Evolutionary conservation across 1,284 basidiomycete species (phyloP).

Genomic region (Apiotrichum brassicae): DNA sequence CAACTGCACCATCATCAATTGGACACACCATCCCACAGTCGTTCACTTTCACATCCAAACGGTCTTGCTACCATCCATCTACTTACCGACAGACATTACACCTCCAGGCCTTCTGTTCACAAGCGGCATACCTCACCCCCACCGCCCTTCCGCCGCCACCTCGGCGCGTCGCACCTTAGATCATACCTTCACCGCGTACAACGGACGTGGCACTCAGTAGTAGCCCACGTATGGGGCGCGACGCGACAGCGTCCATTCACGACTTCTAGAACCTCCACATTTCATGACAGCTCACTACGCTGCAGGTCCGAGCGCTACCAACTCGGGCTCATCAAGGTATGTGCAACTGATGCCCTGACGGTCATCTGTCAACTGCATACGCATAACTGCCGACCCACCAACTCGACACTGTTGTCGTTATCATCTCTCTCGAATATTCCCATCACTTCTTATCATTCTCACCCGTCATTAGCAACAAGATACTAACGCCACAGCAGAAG

Average conservation of each 20-base stretch:
- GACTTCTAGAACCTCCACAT: neutral
- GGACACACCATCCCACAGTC: too few relatives aligned
- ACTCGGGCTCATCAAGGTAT: slow-evolving; percentile 11
- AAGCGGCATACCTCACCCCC: too few relatives aligned
- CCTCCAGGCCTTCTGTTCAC: too few relatives aligned
- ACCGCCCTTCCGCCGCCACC: neutral
- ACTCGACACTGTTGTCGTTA: neutral
- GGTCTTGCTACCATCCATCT: too few relatives aligned
- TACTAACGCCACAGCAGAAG: slow-evolving; percentile 1
- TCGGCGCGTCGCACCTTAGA: neutral
- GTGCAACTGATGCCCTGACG: neutral
- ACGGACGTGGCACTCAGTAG: neutral
- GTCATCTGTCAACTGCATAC: too few relatives aligned
- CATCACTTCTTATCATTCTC: neutral
- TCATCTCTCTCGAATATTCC: neutral
- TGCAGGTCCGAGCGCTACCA: slow-evolving; percentile 7
- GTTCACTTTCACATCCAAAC: too few relatives aligned
- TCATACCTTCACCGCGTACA: neutral
- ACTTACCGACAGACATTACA: too few relatives aligned
- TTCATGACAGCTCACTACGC: neutral
- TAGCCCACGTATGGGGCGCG: too few relatives aligned
- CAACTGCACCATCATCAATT: too few relatives aligned
- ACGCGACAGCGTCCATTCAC: neutral
- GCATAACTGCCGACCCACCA: too few relatives aligned
- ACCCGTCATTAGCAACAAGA: neutral